These are phyloP conservation scores for Acanthamoeba castellanii DNA, from an alignment of 208 protist genomes.

Conservation along the genomic window DNA sequence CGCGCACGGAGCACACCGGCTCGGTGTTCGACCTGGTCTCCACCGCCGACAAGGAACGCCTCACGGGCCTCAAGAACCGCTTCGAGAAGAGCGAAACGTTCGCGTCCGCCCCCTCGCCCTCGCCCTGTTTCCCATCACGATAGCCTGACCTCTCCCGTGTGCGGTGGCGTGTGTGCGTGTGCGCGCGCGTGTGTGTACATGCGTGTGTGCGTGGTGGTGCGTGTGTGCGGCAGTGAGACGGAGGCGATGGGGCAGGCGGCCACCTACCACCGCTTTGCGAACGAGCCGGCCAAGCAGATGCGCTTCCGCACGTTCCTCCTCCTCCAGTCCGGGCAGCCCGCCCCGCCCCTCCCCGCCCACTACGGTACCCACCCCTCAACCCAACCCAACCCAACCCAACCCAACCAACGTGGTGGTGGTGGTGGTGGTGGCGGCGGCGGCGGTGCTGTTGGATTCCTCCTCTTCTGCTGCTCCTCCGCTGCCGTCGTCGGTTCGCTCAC, in stretches of 20 bases:
- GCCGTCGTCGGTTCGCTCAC: too few relatives aligned
- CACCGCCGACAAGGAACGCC: neutral
- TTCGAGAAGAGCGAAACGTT: slow-evolving; percentile 24
- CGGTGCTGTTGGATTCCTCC: too few relatives aligned
- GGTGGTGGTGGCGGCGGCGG: neutral
- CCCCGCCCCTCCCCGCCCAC: slow-evolving; percentile 36
- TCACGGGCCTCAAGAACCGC: neutral
- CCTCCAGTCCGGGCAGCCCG: slow-evolving; percentile 14
- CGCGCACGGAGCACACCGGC: neutral
- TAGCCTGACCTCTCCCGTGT: neutral
- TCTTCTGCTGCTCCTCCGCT: neutral
- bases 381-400: too few relatives aligned
- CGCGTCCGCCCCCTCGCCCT: neutral
- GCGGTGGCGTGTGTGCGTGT: too few relatives aligned
- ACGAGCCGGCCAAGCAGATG: slow-evolving; percentile 57
- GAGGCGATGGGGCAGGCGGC: slow-evolving; percentile 31
- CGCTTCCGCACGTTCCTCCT: slow-evolving; percentile 63
- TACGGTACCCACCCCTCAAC: neutral
- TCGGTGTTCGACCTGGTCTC: slow-evolving; percentile 67
- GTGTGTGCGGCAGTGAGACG: slow-evolving; percentile 28
- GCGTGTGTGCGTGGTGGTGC: too few relatives aligned
- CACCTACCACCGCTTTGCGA: slow-evolving; percentile 52
- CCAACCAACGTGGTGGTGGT: neutral
- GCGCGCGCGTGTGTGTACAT: too few relatives aligned
- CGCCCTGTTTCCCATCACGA: neutral